Conservation (phyloP, 2,329 filamentous ascomycete genomes). For the Phaeophleospora eucalypticola region DNA sequence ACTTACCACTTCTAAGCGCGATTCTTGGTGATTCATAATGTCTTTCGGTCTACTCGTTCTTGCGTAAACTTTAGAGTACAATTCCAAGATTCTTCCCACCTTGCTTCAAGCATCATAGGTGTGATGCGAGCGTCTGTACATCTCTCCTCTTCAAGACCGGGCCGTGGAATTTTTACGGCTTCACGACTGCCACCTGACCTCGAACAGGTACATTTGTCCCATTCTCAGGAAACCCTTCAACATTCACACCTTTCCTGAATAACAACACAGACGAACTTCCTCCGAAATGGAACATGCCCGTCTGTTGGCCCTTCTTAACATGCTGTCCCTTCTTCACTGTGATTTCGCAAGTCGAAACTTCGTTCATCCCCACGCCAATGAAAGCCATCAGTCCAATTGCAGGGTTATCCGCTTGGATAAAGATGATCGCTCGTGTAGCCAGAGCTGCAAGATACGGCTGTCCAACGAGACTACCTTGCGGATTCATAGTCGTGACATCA, state of each 20-base stretch:
- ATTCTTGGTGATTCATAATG: neutral
- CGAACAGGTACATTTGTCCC: constrained; percentile 38
- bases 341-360: constrained; percentile 65
- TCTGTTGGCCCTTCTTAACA: constrained; percentile 65
- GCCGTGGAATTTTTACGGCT: constrained; percentile 10
- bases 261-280: constrained; percentile 66
- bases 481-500: constrained; percentile 38
- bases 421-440: constrained; percentile 66
- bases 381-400: constrained; percentile 67
- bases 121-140: no score
- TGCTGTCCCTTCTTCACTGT: constrained; percentile 63
- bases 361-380: constrained; percentile 70
- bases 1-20: neutral
- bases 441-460: constrained; percentile 63
- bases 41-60: no score
- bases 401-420: constrained; percentile 65
- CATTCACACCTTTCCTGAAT: constrained; percentile 55
- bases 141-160: neutral
- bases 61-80: no score
- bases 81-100: no score
- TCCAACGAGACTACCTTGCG: constrained; percentile 43
- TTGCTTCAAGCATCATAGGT: no score
- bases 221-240: constrained; percentile 34
- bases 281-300: constrained; percentile 80
- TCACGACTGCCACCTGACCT: constrained; percentile 34